These are phyloP conservation scores for Rubus parviflorus DNA, from an alignment of 306 rosid genomes.

Conservation along the genomic window DNA sequence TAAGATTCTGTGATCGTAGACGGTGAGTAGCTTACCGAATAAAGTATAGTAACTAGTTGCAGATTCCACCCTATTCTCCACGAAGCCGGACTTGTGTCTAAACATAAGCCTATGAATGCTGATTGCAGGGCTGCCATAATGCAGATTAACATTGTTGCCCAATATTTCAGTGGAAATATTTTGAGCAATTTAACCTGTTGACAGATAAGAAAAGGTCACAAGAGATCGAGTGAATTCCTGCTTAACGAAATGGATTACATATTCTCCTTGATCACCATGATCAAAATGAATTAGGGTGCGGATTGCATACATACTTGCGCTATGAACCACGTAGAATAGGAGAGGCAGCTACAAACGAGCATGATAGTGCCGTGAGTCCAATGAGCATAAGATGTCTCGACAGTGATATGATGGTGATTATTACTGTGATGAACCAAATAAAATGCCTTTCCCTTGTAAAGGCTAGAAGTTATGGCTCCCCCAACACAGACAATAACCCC, in stretches of 20 bases:
- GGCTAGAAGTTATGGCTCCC: slow-evolving; percentile 45
- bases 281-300: neutral
- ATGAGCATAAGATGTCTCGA: slow-evolving; percentile 22
- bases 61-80: slow-evolving; percentile 66
- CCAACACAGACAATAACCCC: slow-evolving; percentile 60
- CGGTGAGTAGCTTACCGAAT: slow-evolving; percentile 44
- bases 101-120: slow-evolving; percentile 38
- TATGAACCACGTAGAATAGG: slow-evolving; percentile 52
- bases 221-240: neutral
- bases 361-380: slow-evolving; percentile 55
- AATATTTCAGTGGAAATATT: slow-evolving; percentile 51
- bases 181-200: slow-evolving; percentile 49
- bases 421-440: slow-evolving; percentile 32
- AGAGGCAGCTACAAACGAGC: slow-evolving; percentile 51
- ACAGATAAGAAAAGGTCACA: neutral
- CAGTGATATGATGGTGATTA: neutral
- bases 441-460: slow-evolving; percentile 54
- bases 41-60: slow-evolving; percentile 55
- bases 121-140: slow-evolving; percentile 53
- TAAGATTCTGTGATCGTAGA: neutral
- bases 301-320: slow-evolving; percentile 42
- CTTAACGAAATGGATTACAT: neutral
- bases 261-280: neutral
- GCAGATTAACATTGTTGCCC: slow-evolving; percentile 55
- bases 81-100: slow-evolving; percentile 36